phyloP scores from a whole-genome alignment of 2,329 filamentous ascomycete species.

The Stemphylium lycopersici region DNA sequence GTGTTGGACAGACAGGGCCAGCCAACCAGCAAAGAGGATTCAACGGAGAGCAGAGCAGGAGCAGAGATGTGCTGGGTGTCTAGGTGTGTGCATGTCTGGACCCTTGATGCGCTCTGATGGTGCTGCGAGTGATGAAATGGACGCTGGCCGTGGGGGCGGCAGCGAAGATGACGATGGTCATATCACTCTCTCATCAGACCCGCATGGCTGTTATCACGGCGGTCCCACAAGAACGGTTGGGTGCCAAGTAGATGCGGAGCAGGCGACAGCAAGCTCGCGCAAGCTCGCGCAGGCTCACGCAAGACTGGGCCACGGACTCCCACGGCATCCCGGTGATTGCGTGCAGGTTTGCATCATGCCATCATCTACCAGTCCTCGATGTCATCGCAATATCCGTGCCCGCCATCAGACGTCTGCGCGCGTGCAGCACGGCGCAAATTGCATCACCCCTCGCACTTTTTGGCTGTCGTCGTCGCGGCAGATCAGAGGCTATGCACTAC shows the following conservation, averaged over 20 bases:
- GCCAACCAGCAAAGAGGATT: background rate
- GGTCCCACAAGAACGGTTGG: conserved; percentile 34
- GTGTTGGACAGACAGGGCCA: no score
- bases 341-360: conserved; percentile 33
- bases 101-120: no score
- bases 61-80: no score
- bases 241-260: conserved; percentile 37
- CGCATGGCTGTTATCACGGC: conserved; percentile 41
- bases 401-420: conserved; percentile 24
- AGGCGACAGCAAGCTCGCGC: conserved; percentile 24
- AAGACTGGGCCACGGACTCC: background rate
- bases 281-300: conserved; percentile 19
- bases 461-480: conserved; percentile 15
- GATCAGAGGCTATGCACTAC: conserved; percentile 5
- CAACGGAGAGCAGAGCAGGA: background rate
- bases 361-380: conserved; percentile 27
- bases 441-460: conserved; percentile 17
- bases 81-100: no score
- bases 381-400: conserved; percentile 35
- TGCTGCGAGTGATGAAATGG: background rate
- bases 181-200: conserved; percentile 42
- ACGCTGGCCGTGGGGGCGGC: conserved; percentile 21
- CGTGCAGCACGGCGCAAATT: conserved; percentile 27
- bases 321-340: conserved; percentile 19
- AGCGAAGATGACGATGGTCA: conserved; percentile 34